Evolutionary conservation across 1,284 basidiomycete genomes (phyloP), one percentile per base, ranked within the genome.

Genomic region (Gastroboletus turbinatus): DNA sequence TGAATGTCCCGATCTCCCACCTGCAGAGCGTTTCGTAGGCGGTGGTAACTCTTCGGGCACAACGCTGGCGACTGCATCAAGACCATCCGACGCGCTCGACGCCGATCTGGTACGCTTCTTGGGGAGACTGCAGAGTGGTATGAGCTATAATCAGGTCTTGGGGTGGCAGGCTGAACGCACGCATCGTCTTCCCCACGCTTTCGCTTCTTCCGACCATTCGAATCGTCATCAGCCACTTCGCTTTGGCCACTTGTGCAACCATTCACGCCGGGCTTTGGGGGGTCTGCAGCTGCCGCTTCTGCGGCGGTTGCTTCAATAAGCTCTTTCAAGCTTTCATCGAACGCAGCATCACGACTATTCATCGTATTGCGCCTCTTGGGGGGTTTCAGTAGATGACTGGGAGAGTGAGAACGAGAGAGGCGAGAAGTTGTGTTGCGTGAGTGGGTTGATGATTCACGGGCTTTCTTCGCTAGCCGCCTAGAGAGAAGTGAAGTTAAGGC

Each of bases 271-370:
- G 64, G 58, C 19, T 54, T 69, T 60, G 47, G 72, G 53, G 60
- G 69, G 33, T 73, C 69, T 48, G 73, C 73, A 23, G 75, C 77
- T 43, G 79, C 79, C 21, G 80, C 82, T 35, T 90, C 88, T 9
- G 83, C 83, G 23, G 84, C 85, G n/a, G 83, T 85, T 44, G 82
- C 81, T 63, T 89, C 84, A 46, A 90, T 83, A 52, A 88, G 76
- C 62, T 87, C 84, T 68, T 87, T 85, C 53, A 87, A 70, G 59
- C 87, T 90, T 71, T 96, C 92, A 68, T 97, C 94, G 70, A 96
- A 97, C 4, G 90, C 92, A 8, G 95, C 92, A 68, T 97, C 96
- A 56, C 96, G 81, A 67, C 92, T 96, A 72, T 98, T 99, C 94
- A 99, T 97, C 53, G 96, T 98, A 65, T 92, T 94, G 58, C 96